Percentiles rank a stretch among this genome's conserved stretches.
phyloP scores from a whole-genome alignment of 2,329 filamentous ascomycete genomes.

The Claviceps spartinae region DNA sequence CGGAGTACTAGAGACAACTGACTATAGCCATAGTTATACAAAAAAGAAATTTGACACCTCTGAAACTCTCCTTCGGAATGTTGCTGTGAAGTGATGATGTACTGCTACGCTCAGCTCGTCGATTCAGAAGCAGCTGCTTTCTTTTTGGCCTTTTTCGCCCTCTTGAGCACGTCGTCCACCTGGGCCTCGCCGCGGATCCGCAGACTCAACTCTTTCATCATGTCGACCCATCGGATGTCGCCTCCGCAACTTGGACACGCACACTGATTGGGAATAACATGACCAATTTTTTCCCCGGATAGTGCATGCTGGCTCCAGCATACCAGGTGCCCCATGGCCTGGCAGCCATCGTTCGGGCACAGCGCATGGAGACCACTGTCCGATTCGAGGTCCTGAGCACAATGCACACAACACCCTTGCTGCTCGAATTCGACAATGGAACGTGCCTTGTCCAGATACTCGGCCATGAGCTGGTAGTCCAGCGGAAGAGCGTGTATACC shows the following conservation, averaged over 20 bases:
- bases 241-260: slow-evolving; percentile 56
- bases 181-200: slow-evolving; percentile 58
- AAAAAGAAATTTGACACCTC: too few relatives aligned
- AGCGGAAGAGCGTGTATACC: slow-evolving; percentile 42
- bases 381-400: slow-evolving; percentile 29
- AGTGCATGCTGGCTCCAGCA: slow-evolving; percentile 46
- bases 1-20: too few relatives aligned
- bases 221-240: slow-evolving; percentile 53
- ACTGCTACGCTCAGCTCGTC: not conserved
- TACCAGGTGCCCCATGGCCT: slow-evolving; percentile 43
- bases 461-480: slow-evolving; percentile 39
- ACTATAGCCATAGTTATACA: too few relatives aligned
- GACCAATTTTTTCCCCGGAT: slow-evolving; percentile 18
- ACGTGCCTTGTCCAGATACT: slow-evolving; percentile 41
- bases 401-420: slow-evolving; percentile 42
- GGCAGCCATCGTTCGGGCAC: slow-evolving; percentile 39
- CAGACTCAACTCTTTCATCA: slow-evolving; percentile 73
- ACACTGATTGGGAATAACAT: slow-evolving; percentile 54
- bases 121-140: not conserved
- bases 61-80: too few relatives aligned
- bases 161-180: slow-evolving; percentile 53
- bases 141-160: slow-evolving; percentile 20
- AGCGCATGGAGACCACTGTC: slow-evolving; percentile 41
- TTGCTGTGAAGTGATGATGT: not conserved
- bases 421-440: slow-evolving; percentile 41